Percentiles rank a stretch among this genome's conserved stretches.
Conservation (phyloP, 441 rosid species). For the Corymbia citriodora region DNA sequence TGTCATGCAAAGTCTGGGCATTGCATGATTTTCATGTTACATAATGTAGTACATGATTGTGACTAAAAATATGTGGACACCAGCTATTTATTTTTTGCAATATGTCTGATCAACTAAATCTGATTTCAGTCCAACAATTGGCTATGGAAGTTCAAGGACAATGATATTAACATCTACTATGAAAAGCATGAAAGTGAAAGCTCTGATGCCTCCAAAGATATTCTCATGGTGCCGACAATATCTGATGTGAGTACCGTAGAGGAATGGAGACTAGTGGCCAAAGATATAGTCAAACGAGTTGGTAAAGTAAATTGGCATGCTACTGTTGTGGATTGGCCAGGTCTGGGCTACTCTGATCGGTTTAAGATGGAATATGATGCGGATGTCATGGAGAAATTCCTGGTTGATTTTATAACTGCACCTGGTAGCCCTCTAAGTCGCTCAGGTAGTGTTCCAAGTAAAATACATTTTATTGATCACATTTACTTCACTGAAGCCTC, state of each 20-base stretch:
- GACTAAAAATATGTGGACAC: background rate
- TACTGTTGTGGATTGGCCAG: constrained; percentile 90
- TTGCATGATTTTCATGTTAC: background rate
- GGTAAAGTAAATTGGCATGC: constrained; percentile 50
- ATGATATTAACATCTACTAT: constrained; percentile 48
- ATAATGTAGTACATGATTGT: background rate
- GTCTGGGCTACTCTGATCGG: constrained; percentile 65
- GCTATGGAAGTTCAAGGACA: constrained; percentile 77
- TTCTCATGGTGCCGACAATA: constrained; percentile 82
- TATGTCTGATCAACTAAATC: background rate
- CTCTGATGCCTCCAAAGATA: constrained; percentile 45
- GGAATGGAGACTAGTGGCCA: constrained; percentile 91
- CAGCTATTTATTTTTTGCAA: background rate
- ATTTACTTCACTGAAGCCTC: background rate
- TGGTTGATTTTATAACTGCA: constrained; percentile 70
- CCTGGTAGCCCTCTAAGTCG: constrained; percentile 55
- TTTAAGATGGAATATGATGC: constrained; percentile 84
- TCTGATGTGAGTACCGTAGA: constrained; percentile 95
- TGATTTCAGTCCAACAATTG: constrained; percentile 53
- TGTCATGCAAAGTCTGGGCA: background rate
- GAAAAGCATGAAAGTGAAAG: constrained; percentile 62
- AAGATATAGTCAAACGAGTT: constrained; percentile 44
- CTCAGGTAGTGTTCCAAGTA: constrained; percentile 22
- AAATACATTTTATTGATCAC: background rate
- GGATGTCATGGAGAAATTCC: constrained; percentile 81